Evolutionary conservation across 2,329 filamentous ascomycete genomes (phyloP).

Genomic region (Pseudofabraea citricarpa): DNA sequence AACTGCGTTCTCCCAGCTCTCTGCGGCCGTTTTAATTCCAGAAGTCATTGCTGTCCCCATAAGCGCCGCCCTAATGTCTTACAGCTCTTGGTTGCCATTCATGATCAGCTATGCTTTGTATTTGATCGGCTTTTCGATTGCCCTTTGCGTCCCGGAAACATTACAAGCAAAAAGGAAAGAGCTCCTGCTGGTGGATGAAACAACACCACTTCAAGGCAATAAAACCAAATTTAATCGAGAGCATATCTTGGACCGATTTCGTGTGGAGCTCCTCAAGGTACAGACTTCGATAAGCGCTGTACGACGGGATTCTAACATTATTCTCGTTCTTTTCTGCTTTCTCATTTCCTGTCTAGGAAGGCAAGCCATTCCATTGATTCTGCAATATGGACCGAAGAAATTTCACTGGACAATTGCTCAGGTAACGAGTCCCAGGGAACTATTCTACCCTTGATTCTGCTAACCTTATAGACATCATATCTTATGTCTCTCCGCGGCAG

Average conservation of each 20-base stretch:
- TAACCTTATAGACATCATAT: constrained; percentile 7
- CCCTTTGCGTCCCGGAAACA: constrained; percentile 19
- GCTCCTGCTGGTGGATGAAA: no score
- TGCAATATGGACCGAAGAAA: constrained; percentile 49
- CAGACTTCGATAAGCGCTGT: no score
- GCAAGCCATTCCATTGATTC: constrained; percentile 30
- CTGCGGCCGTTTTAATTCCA: constrained; percentile 19
- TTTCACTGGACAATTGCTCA: constrained; percentile 44
- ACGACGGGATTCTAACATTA: neutral
- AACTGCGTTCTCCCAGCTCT: constrained; percentile 27
- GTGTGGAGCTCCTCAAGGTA: no score
- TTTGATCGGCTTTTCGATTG: constrained; percentile 3
- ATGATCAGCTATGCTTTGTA: constrained; percentile 6
- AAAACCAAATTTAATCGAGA: no score
- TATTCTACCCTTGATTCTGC: neutral
- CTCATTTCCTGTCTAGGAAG: constrained; percentile 10
- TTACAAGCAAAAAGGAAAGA: no score
- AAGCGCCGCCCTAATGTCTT: constrained; percentile 28
- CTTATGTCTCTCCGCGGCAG: constrained; percentile 8
- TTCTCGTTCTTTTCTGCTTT: constrained; percentile 1
- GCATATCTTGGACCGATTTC: no score
- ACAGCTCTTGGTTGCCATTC: constrained; percentile 9
- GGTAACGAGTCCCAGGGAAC: constrained; percentile 22
- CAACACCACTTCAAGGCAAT: no score
- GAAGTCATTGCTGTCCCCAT: constrained; percentile 29